Conservation (phyloP, 331 rosid species). For the Prunus yedoensis region DNA sequence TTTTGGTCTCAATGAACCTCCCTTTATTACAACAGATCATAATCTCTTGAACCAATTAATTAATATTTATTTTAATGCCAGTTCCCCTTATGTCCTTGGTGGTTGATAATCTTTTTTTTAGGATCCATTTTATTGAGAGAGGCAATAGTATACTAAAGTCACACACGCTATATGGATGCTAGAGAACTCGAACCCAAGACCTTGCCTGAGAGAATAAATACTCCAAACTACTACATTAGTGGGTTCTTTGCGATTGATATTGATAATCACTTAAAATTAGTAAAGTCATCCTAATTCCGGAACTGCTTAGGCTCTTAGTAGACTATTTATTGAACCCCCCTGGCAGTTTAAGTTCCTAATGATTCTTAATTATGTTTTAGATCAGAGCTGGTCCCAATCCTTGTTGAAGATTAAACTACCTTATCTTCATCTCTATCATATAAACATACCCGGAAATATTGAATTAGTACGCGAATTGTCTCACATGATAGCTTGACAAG, state of each 20-base stretch:
- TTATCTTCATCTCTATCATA: background rate
- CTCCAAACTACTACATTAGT: no score
- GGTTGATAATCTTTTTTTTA: background rate
- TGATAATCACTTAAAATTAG: background rate
- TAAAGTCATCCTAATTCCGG: background rate
- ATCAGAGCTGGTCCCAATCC: background rate
- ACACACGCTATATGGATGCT: no score
- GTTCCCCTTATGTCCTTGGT: background rate
- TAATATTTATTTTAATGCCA: background rate
- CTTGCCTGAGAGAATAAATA: no score
- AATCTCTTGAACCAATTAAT: background rate
- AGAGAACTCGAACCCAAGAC: no score
- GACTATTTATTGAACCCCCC: background rate
- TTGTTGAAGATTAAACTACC: background rate
- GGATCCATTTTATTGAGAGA: rapidly evolving
- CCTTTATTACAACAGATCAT: background rate
- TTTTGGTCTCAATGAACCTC: background rate
- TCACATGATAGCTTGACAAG: no score
- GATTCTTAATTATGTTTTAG: slow-evolving; percentile 1
- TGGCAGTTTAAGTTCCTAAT: background rate
- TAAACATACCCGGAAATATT: no score
- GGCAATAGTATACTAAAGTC: no score
- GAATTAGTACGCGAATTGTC: no score
- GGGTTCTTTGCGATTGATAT: no score
- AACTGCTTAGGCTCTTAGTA: background rate